These are phyloP conservation scores for Clavispora fructus DNA, from an alignment of 805 yeast genomes.

Conservation along the genomic window DNA sequence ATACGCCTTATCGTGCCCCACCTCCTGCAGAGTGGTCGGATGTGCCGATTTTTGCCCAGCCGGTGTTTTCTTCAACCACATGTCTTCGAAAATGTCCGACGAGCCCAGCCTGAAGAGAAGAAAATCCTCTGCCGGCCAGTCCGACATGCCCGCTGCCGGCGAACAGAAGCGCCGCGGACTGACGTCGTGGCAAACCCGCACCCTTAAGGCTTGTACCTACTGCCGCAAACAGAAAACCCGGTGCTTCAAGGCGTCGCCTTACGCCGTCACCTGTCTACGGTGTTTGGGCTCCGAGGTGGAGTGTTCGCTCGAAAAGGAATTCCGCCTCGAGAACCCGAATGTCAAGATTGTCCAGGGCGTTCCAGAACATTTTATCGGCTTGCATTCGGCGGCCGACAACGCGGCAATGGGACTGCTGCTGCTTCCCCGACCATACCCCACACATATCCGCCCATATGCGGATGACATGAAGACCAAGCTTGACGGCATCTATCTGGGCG, in stretches of 20 bases:
- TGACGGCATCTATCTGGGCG: constrained; percentile 29
- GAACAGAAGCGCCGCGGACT: not conserved
- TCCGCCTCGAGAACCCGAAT: constrained; percentile 8
- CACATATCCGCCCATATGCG: not conserved
- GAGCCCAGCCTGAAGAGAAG: not conserved
- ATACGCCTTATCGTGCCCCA: not conserved
- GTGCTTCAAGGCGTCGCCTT: constrained; percentile 51
- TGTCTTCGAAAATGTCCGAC: not conserved
- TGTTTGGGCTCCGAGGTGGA: constrained; percentile 48
- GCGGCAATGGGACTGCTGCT: not conserved
- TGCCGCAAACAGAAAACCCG: constrained; percentile 58
- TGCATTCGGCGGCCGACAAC: not conserved
- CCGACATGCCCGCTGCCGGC: not conserved
- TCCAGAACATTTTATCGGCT: constrained; percentile 9
- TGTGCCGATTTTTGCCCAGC: not conserved
- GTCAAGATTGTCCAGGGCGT: constrained; percentile 12
- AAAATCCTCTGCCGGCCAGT: not conserved
- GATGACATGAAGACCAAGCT: constrained; percentile 16
- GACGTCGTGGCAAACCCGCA: constrained; percentile 22
- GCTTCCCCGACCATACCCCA: not conserved
- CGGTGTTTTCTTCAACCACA: not conserved
- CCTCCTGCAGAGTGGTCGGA: not conserved
- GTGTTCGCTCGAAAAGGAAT: constrained; percentile 45
- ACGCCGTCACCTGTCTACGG: constrained; percentile 47
- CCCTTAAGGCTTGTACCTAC: constrained; percentile 48